Evolutionary conservation across 371 early-diverging fungal genomes (phyloP), one percentile per base, ranked within the genome.

Genomic region (Rhizomucor pusillus): DNA sequence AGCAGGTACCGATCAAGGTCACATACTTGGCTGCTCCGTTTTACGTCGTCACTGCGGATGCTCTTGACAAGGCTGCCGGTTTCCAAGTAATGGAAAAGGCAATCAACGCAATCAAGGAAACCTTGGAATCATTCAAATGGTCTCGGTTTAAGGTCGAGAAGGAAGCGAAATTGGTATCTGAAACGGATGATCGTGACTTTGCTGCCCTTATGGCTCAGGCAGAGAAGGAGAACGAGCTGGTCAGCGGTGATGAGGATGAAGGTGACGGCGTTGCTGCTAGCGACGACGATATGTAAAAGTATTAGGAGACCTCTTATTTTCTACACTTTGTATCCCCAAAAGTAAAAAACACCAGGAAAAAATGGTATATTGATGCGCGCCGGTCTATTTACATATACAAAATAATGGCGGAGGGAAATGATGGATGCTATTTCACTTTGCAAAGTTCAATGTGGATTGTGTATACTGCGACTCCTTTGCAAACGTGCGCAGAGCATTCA

Each of bases 131-230:
- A 20, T 66, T 79, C 62, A 75, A 82, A 49, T 82, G 84, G 73
- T 64, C 73, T 50, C 77, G 80, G 54, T 77, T 75, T 48, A 79
- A 78, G 66, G 93, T 97, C 44, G 84, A 78, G 58, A 80, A 94
- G 69, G 85, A 79, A 49, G 89, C 95, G 47, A 91, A 93, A 68
- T 91, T 97, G 90, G 95, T 98, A 20, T 88, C 88, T 50, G 97
- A 94, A 60, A 85, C 89, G 39, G 99, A 98, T 71, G 98, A 99
- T 60, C 79, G 81, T 69, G 98, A 97, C 81, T 87, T 98, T 43
- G 93, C 89, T 57, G 91, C 87, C 62, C 77, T 95, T 46, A 89
- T 99, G 89, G 93, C 89, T 58, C 85, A 89, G 59, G 91, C 90
- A 40, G 97, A 94, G 75, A 87, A 89, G 75, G 95, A 97, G 75